phyloP scores from a whole-genome alignment of 2,329 filamentous ascomycete genomes.

The Fusarium sp. region DNA sequence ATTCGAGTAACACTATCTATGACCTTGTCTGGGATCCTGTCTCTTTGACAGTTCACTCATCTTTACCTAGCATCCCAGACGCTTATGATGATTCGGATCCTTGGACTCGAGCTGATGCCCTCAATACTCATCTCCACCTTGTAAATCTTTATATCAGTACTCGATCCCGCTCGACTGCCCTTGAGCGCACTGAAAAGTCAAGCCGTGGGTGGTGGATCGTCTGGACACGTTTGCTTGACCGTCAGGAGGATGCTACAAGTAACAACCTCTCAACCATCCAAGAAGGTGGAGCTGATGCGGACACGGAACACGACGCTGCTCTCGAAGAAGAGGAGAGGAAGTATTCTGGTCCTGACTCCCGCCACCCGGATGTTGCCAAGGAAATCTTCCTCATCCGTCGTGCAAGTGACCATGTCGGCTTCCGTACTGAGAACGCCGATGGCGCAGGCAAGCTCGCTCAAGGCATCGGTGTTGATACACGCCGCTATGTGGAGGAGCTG shows the following conservation, averaged over 20 bases:
- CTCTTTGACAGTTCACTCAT: conserved; percentile 68
- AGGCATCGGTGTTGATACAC: conserved; percentile 81
- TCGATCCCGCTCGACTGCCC: conserved; percentile 55
- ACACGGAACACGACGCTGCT: conserved; percentile 4
- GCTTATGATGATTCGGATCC: conserved; percentile 46
- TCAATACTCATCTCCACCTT: conserved; percentile 73
- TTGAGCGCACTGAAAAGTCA: conserved; percentile 74
- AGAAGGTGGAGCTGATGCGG: conserved; percentile 38
- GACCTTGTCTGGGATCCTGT: conserved; percentile 72
- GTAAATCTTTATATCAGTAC: conserved; percentile 65
- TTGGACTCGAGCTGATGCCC: conserved; percentile 71
- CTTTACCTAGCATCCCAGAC: conserved; percentile 73
- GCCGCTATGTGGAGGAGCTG: conserved; percentile 78
- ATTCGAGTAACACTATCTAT: conserved; percentile 59
- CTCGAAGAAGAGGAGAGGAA: conserved; percentile 26
- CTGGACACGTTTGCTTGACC: conserved; percentile 68
- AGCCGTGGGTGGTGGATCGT: conserved; percentile 76
- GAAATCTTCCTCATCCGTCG: conserved; percentile 71
- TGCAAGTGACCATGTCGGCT: conserved; percentile 65
- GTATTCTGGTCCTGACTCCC: conserved; percentile 19
- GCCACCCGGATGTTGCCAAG: conserved; percentile 54
- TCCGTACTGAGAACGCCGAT: conserved; percentile 57
- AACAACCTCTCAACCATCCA: conserved; percentile 45
- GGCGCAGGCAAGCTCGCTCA: conserved; percentile 72
- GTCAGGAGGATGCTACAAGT: conserved; percentile 34